Evolutionary conservation across 2,329 filamentous ascomycete genomes (phyloP).

Genomic region (Hypoxylon sp.): DNA sequence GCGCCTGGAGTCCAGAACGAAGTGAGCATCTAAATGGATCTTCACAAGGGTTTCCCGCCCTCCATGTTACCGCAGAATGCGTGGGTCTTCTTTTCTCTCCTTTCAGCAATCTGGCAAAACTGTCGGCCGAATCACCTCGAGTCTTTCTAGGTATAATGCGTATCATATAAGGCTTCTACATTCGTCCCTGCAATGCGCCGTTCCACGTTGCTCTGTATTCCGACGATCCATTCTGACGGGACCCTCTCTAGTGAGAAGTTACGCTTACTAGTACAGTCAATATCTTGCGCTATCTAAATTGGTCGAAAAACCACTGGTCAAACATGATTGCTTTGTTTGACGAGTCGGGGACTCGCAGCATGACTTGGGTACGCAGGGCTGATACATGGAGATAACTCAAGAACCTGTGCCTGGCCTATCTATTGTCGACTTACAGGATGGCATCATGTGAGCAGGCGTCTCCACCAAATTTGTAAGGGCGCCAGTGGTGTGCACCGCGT

Average conservation of each 20-base stretch:
- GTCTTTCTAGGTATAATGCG: conserved; percentile 14
- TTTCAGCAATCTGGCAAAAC: conserved; percentile 5
- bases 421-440: conserved; percentile 19
- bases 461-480: conserved; percentile 1
- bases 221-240: conserved; percentile 41
- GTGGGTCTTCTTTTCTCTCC: conserved; percentile 23
- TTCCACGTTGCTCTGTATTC: conserved; percentile 39
- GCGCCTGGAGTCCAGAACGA: conserved; percentile 10
- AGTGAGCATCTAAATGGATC: conserved; percentile 31
- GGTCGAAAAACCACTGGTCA: conserved; percentile 30
- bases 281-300: conserved; percentile 21
- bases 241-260: conserved; percentile 31
- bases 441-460: conserved; percentile 28
- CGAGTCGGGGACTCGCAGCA: conserved; percentile 34
- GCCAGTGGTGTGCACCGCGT: conserved; percentile 6
- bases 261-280: conserved; percentile 10
- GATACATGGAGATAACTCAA: conserved; percentile 22
- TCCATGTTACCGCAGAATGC: conserved; percentile 23
- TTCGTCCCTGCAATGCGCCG: conserved; percentile 22
- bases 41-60: conserved; percentile 31
- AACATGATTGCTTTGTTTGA: conserved; percentile 35
- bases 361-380: conserved; percentile 34
- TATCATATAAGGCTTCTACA: conserved; percentile 26
- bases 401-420: conserved; percentile 22
- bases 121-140: conserved; percentile 33